These are phyloP conservation scores for Sporisorium scitamineum DNA, from an alignment of 1,284 basidiomycete species.

Conservation along the genomic window DNA sequence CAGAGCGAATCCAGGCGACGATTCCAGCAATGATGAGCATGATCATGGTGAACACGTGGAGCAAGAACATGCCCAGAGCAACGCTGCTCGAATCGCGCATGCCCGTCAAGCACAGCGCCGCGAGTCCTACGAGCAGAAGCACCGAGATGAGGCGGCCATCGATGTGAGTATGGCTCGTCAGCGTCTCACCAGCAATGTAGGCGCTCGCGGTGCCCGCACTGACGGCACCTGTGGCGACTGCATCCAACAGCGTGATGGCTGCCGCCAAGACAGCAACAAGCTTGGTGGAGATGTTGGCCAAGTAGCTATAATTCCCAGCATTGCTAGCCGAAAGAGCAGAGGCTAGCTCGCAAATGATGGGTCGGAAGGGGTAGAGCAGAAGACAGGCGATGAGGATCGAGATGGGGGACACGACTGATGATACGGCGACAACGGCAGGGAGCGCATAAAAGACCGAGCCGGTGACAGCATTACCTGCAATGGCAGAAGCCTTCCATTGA, in stretches of 20 bases:
- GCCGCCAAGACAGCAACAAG: slow-evolving; percentile 50
- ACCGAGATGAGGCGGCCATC: slow-evolving; percentile 42
- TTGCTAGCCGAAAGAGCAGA: slow-evolving; percentile 47
- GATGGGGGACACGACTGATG: slow-evolving; percentile 53
- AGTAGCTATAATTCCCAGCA: slow-evolving; percentile 53
- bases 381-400: slow-evolving; percentile 55
- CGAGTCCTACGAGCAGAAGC: slow-evolving; percentile 44
- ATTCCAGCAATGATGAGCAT: slow-evolving; percentile 54
- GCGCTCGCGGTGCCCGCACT: slow-evolving; percentile 53
- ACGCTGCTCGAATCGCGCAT: slow-evolving; percentile 51
- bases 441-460: slow-evolving; percentile 60
- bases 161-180: slow-evolving; percentile 6
- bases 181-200: slow-evolving; percentile 47
- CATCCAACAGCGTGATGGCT: slow-evolving; percentile 55
- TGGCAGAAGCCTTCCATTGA: slow-evolving; percentile 52
- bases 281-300: slow-evolving; percentile 50
- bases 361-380: slow-evolving; percentile 54
- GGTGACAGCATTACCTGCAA: slow-evolving; percentile 60
- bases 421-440: slow-evolving; percentile 53
- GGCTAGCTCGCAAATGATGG: slow-evolving; percentile 56
- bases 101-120: slow-evolving; percentile 39
- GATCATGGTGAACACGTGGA: slow-evolving; percentile 54
- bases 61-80: slow-evolving; percentile 51
- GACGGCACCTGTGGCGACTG: slow-evolving; percentile 55
- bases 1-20: slow-evolving; percentile 42